Percentiles rank a stretch among this genome's conserved stretches.
Conservation (phyloP, 192 early-diverging fungal species). For the Phlyctochytrium arcticum region DNA sequence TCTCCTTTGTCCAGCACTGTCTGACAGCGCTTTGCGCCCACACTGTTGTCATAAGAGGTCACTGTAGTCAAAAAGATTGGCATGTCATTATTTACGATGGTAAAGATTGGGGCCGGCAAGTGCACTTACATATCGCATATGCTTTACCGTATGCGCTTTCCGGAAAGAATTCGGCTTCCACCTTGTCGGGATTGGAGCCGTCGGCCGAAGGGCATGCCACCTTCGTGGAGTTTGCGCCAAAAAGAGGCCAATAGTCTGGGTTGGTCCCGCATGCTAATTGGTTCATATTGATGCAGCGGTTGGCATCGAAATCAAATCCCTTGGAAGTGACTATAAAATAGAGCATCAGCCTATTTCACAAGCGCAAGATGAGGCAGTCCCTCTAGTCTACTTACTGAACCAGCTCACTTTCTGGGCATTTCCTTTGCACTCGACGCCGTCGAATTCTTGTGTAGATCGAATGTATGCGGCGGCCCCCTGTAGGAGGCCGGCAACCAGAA, state of each 20-base stretch:
- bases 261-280: not conserved
- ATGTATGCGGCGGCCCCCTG: not conserved
- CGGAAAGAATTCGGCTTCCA: not conserved
- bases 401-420: not conserved
- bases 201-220: not conserved
- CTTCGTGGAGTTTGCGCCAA: not conserved
- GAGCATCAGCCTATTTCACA: not conserved
- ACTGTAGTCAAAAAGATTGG: not conserved
- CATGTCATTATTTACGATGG: not conserved
- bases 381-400: not conserved
- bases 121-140: not conserved
- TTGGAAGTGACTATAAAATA: not conserved
- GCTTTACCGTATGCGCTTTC: not conserved
- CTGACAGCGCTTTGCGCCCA: not conserved
- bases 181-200: not conserved
- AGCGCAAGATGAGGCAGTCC: not conserved
- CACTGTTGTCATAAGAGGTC: constrained; percentile 10
- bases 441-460: not conserved
- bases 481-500: not conserved
- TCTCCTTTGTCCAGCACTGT: not conserved
- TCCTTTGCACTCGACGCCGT: not conserved
- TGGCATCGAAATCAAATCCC: not conserved
- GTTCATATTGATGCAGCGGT: not conserved
- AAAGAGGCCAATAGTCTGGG: not conserved
- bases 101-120: not conserved